A percentile compares a stretch with the other conserved stretches of the same genome.
phyloP scores from a whole-genome alignment of 305 asterid genomes.

The Fraxinus xanthoxyloides region DNA sequence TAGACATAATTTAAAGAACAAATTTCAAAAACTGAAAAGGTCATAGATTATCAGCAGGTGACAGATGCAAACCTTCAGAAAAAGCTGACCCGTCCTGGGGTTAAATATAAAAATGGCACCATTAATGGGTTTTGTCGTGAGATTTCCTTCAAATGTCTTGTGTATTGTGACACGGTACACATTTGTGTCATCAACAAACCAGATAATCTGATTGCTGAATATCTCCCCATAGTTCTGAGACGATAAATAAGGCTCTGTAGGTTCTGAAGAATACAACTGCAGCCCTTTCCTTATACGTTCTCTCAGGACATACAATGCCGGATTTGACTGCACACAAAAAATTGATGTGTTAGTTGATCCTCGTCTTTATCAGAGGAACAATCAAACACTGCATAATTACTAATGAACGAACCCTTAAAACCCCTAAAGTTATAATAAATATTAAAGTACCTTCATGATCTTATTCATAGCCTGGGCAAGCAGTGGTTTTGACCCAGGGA shows the following conservation, averaged over 20 bases:
- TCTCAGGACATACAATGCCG: slow-evolving; percentile 90
- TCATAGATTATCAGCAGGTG: neutral
- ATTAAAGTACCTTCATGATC: slow-evolving; percentile 80
- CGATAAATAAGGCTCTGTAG: slow-evolving; percentile 96
- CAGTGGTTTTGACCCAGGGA: slow-evolving; percentile 98
- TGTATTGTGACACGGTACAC: slow-evolving; percentile 98
- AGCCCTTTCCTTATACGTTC: slow-evolving; percentile 96
- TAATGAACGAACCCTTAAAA: neutral
- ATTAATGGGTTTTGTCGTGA: slow-evolving; percentile 94
- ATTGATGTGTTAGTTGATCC: slow-evolving; percentile 1
- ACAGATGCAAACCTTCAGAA: slow-evolving; percentile 62
- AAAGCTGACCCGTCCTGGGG: slow-evolving; percentile 97
- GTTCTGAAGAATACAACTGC: slow-evolving; percentile 97
- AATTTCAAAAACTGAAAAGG: neutral
- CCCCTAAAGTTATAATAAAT: neutral
- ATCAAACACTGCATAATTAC: neutral
- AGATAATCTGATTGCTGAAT: slow-evolving; percentile 96
- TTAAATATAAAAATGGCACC: slow-evolving; percentile 99
- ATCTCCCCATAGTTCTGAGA: slow-evolving; percentile 99
- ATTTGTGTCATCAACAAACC: slow-evolving; percentile 99
- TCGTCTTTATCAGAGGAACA: neutral
- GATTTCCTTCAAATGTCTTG: slow-evolving; percentile 98
- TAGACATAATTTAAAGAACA: neutral
- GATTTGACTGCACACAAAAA: slow-evolving; percentile 73
- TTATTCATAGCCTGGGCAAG: slow-evolving; percentile 99